Percentiles rank a stretch among this genome's conserved stretches.
Conservation (phyloP, 345 rosid species). For the Hibiscus trionum region DNA sequence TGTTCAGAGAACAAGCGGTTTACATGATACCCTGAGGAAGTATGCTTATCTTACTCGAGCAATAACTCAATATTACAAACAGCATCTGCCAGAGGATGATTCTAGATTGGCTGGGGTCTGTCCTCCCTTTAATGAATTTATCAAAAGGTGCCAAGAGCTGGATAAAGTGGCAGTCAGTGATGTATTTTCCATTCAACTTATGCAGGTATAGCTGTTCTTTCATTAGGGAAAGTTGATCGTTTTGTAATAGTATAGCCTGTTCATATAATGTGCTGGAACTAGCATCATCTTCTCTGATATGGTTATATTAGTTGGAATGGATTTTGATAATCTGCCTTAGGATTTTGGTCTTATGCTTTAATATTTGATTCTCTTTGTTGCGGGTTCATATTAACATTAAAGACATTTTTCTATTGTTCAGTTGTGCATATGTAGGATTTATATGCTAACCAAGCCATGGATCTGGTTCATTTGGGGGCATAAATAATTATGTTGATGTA, state of each 20-base stretch:
- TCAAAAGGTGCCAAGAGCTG: conserved; percentile 63
- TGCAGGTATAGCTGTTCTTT: conserved; percentile 59
- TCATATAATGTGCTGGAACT: background rate
- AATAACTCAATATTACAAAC: conserved; percentile 51
- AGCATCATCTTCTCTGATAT: background rate
- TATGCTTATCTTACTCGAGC: conserved; percentile 70
- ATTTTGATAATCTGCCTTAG: background rate
- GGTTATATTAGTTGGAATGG: background rate
- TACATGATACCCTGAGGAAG: conserved; percentile 70
- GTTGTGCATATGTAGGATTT: background rate
- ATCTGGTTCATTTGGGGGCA: background rate
- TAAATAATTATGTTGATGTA: background rate
- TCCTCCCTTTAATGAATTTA: conserved; percentile 54
- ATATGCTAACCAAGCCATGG: background rate
- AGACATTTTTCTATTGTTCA: background rate
- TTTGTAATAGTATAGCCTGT: background rate
- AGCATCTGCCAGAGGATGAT: conserved; percentile 26
- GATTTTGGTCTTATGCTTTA: background rate
- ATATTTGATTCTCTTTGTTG: background rate
- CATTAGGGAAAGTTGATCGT: background rate
- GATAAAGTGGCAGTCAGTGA: conserved; percentile 81
- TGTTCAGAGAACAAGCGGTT: conserved; percentile 63
- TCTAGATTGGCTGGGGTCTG: conserved; percentile 30
- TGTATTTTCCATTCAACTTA: conserved; percentile 83
- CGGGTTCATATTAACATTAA: background rate